Evolutionary conservation across 2,329 filamentous ascomycete species (phyloP).

Genomic region (Teratosphaeria destructans): DNA sequence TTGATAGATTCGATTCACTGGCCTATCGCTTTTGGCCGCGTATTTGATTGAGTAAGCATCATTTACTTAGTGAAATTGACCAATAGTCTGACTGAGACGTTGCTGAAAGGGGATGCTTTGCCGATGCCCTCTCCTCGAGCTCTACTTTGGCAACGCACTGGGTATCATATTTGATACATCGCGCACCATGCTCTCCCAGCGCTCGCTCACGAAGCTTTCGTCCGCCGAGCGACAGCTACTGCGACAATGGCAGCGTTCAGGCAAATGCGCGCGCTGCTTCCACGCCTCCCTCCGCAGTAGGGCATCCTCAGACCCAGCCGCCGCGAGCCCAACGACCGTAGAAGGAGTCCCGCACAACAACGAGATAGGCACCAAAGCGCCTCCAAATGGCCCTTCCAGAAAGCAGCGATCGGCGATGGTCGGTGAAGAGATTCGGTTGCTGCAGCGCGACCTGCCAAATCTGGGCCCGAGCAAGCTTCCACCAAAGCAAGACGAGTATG

Average conservation of each 20-base stretch:
- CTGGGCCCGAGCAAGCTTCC: constrained; percentile 4
- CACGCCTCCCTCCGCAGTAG: constrained; percentile 7
- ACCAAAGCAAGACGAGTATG: constrained; percentile 4
- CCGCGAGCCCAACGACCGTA: neutral
- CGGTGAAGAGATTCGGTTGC: constrained; percentile 16
- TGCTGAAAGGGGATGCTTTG: neutral
- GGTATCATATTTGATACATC: neutral
- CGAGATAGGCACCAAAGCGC: constrained; percentile 7
- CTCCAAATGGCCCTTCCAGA: constrained; percentile 11
- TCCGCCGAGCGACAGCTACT: constrained; percentile 10
- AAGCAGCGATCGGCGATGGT: constrained; percentile 18
- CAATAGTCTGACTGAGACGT: neutral
- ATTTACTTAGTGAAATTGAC: neutral
- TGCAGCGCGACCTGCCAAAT: constrained; percentile 11
- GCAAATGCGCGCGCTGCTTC: constrained; percentile 15
- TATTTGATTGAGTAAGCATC: neutral
- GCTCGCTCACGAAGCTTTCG: constrained; percentile 2
- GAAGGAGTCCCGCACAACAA: constrained; percentile 1
- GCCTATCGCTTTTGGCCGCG: no score
- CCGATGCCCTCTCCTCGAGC: neutral
- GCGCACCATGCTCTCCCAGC: constrained; percentile 3
- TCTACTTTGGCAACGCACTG: neutral
- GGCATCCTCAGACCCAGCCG: constrained; percentile 2
- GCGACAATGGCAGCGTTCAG: constrained; percentile 10
- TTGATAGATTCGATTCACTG: neutral